Evolutionary conservation across 2,329 filamentous ascomycete species (phyloP), one percentile per base, ranked within the genome.

Genomic region (Mycosphaerella arachidis): DNA sequence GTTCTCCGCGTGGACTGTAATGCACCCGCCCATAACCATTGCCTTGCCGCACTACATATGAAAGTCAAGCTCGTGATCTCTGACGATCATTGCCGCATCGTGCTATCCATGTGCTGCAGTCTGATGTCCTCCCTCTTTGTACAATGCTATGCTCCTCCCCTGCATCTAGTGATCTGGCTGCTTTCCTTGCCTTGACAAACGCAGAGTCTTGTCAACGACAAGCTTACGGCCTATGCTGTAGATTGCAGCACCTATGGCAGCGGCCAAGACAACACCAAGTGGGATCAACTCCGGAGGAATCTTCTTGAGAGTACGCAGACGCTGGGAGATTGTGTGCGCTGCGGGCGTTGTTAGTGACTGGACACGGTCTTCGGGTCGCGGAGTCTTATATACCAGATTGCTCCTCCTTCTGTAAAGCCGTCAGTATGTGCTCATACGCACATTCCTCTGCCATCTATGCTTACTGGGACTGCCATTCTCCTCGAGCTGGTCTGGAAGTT

Each of bases 291-390:
- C 94, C 70, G 91, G 86, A 69, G 94, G 94, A 74, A 97, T 89
- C 80, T 87, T 87, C 84, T 89, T 92, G 74, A 97, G 83, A 75
- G 86, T 88, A 76, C 92, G 90, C 72, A 99, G 83, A 76, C 93
- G 91, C 83, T 97, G 94, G 68, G 93, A 96, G 78, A 97, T 86
- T 72, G 93, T 97, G 82, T 97, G 94, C 76, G 91, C 94, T 99
- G 70, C 53, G 9, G 18, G 13, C 16, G 6, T 31, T 18, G 52
- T 60, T 58, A 61, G 57, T 66, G 2, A 29, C 13, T 27, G 35
- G 10, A 10, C 13, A n/a, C 18, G 43, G 30, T 3, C 30, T 16
- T 29, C 18, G 31, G 20, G 10, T 33, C 27, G 43, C n/a, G 13
- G 8, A 2, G 10, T 33, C 10, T 16, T 18, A 48, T n/a, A 64